Base-by-base conservation (phyloP, 2,329 filamentous ascomycete genomes). In the Exophiala sp. region DNA sequence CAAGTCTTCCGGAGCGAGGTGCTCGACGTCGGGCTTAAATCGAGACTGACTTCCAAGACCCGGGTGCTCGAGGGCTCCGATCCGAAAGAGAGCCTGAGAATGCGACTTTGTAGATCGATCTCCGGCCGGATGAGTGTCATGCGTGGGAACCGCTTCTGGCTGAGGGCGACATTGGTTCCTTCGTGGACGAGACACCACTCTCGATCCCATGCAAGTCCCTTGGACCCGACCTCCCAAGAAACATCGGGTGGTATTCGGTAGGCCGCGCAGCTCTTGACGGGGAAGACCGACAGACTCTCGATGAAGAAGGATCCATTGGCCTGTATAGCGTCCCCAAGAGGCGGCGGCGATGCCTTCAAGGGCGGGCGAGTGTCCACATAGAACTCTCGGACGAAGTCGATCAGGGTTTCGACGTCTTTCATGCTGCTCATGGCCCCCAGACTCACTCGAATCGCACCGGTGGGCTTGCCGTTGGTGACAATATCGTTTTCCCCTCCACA, bases 121-220 rank as follows among this genome's bases (percentile, higher is more conserved):
- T 64, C 67, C 5, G 93, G 91, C 43, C 78, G 78, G 44, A 98
- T 75, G 3, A 96, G 77, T 10, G 88, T 85, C 91, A 98, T 97
- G 27, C 76, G 80, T 2, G 90, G 87, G 63, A 93, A 84, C 57
- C 83, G 77, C 69, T 97, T 98, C 68, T 97, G 91, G 64, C 81
- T 95, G 46, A 98, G 72, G 4, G 85, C 88, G 60, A 83, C 82
- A 0, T 88, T 86, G 1, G 90, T 94, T 37, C 88, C 89, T 63
- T 83, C 79, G 64, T 96, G 90, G 11, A 98, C 76, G 16, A 98
- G 73, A 68, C 91, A 97, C 91, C 93, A 98, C 71, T 97, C 91
- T 54, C 93, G 79, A 66, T 98, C 93, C 89, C 91, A 97, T 7
- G 83, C 85, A 2, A 98, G 73, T 0, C 93, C 93, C 69, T 96